These are phyloP conservation scores for Mycosphaerella sp. DNA, from an alignment of 2,329 filamentous ascomycete genomes.

Conservation along the genomic window DNA sequence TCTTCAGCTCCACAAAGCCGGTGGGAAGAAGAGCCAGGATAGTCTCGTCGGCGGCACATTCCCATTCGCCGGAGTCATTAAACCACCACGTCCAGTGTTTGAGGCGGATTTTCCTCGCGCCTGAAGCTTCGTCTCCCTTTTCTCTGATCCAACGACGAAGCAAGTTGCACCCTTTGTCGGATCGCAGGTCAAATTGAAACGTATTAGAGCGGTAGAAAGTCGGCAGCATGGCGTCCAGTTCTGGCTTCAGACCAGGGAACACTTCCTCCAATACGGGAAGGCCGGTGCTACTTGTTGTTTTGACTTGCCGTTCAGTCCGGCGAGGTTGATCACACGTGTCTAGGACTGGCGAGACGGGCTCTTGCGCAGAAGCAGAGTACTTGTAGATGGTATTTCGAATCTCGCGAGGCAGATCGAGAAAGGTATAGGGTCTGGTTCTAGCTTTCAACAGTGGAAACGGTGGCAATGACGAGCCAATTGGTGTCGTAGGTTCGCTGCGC, in stretches of 20 bases:
- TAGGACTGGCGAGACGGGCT: slow-evolving; percentile 7
- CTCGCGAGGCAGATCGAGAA: slow-evolving; percentile 11
- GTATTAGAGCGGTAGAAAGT: slow-evolving; percentile 13
- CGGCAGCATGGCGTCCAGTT: neutral
- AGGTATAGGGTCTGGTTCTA: neutral
- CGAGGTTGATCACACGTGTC: neutral
- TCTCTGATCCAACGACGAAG: slow-evolving; percentile 14
- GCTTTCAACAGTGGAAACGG: neutral
- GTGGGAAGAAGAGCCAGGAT: slow-evolving; percentile 8
- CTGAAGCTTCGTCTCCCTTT: slow-evolving; percentile 6
- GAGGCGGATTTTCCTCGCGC: slow-evolving; percentile 13
- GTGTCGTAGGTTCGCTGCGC: slow-evolving; percentile 7
- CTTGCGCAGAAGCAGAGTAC: slow-evolving; percentile 4
- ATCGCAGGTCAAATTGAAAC: slow-evolving; percentile 18
- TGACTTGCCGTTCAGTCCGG: neutral
- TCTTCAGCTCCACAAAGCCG: slow-evolving; percentile 11
- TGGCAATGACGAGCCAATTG: slow-evolving; percentile 1
- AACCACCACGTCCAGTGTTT: slow-evolving; percentile 18
- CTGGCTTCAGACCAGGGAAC: slow-evolving; percentile 1
- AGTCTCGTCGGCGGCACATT: slow-evolving; percentile 14
- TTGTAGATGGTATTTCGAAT: slow-evolving; percentile 15
- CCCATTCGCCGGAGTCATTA: slow-evolving; percentile 10
- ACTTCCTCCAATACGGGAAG: slow-evolving; percentile 8
- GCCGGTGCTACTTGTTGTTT: slow-evolving; percentile 3
- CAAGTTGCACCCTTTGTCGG: neutral